A percentile compares a stretch with the other conserved stretches of the same genome.
Conservation (phyloP, 1,284 basidiomycete species). For the Omphalotus olearius region DNA sequence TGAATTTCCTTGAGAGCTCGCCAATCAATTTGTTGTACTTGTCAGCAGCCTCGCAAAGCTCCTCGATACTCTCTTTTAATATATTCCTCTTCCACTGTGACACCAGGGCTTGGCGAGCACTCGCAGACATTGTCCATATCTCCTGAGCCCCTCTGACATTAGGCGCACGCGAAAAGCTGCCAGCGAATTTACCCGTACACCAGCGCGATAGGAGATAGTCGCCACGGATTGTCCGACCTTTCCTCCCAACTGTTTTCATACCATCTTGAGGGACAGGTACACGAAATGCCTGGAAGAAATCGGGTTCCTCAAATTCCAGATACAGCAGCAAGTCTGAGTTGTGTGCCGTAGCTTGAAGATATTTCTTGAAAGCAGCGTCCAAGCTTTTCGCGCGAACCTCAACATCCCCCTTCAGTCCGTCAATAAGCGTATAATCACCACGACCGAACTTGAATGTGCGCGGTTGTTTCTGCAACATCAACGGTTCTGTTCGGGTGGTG, state of each 20-base stretch:
- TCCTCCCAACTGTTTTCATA: conserved; percentile 35
- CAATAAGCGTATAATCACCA: conserved; percentile 36
- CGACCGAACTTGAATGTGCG: conserved; percentile 15
- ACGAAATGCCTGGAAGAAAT: conserved; percentile 43
- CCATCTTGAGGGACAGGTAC: conserved; percentile 39
- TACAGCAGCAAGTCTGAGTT: conserved; percentile 32
- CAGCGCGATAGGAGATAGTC: conserved; percentile 47
- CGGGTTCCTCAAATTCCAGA: conserved; percentile 42
- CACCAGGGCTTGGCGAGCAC: conserved; percentile 28
- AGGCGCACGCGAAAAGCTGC: conserved; percentile 28
- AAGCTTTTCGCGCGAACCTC: conserved; percentile 23
- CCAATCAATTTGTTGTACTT: conserved; percentile 39
- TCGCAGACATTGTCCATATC: conserved; percentile 42
- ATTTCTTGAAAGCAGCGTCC: conserved; percentile 28
- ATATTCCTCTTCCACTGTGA: conserved; percentile 40
- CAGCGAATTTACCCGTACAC: conserved; percentile 38
- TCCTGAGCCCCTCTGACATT: conserved; percentile 21
- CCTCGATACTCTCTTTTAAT: conserved; percentile 29
- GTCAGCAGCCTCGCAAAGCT: conserved; percentile 32
- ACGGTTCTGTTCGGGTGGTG: conserved; percentile 36
- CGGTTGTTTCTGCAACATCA: conserved; percentile 30
- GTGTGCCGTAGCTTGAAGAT: conserved; percentile 21
- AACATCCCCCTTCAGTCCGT: conserved; percentile 28
- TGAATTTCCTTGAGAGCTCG: conserved; percentile 32
- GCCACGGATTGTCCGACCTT: conserved; percentile 28